Evolutionary conservation across 768 basidiomycete genomes (phyloP).

Genomic region (Psilocybe azurescens): DNA sequence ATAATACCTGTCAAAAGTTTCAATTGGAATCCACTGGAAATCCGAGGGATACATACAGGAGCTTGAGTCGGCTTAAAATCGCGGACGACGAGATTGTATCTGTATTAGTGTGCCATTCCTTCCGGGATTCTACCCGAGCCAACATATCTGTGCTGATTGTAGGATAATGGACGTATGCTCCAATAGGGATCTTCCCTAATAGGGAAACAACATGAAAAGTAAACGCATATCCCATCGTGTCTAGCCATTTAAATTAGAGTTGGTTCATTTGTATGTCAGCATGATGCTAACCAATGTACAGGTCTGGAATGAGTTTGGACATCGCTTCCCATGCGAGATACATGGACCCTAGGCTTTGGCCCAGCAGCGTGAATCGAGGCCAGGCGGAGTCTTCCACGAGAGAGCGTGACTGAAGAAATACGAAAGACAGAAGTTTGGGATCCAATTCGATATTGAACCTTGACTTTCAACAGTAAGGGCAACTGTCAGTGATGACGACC

Average conservation of each 20-base stretch:
- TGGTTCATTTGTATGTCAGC: neutral
- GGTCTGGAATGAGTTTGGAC: constrained; percentile 78
- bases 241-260: constrained; percentile 43
- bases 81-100: constrained; percentile 57
- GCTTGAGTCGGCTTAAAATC: constrained; percentile 63
- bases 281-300: constrained; percentile 78
- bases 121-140: constrained; percentile 68
- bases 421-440: constrained; percentile 72
- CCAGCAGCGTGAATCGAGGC: constrained; percentile 90
- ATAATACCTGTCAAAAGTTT: constrained; percentile 70
- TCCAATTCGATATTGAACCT: constrained; percentile 82
- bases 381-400: constrained; percentile 85
- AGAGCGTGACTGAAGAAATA: constrained; percentile 74
- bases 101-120: constrained; percentile 67
- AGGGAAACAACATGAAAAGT: constrained; percentile 80
- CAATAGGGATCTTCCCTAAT: constrained; percentile 72
- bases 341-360: constrained; percentile 91
- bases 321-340: constrained; percentile 85
- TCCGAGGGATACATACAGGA: constrained; percentile 47
- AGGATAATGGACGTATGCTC: constrained; percentile 95
- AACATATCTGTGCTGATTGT: constrained; percentile 97
- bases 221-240: constrained; percentile 98
- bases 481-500: neutral
- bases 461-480: constrained; percentile 46
- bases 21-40: neutral